Conservation (phyloP, 345 rosid species). For the Gynandropsis gynandra region DNA sequence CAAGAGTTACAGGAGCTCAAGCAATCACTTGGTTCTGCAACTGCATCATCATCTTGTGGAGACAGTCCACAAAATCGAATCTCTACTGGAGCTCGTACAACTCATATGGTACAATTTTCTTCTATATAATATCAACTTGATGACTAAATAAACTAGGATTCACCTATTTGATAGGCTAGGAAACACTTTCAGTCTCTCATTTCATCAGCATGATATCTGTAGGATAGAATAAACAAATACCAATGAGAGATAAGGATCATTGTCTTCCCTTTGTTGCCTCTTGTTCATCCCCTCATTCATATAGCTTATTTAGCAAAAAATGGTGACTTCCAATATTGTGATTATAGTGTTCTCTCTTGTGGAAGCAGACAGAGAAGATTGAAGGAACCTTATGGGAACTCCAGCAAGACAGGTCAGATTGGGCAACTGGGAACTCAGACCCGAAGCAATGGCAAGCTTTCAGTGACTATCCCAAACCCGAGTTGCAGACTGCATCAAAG, state of each 20-base stretch:
- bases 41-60: slow-evolving; percentile 49
- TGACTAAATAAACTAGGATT: no score
- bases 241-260: no score
- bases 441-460: slow-evolving; percentile 76
- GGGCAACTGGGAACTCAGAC: slow-evolving; percentile 41
- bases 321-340: slow-evolving; percentile 1
- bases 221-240: no score
- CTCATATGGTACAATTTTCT: slow-evolving; percentile 36
- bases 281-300: neutral
- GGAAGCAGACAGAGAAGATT: slow-evolving; percentile 36
- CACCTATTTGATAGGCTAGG: no score
- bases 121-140: neutral
- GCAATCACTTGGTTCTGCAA: slow-evolving; percentile 58
- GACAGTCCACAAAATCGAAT: slow-evolving; percentile 36
- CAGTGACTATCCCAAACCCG: slow-evolving; percentile 44
- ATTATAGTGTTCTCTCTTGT: slow-evolving; percentile 18
- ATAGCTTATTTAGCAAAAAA: slow-evolving; percentile 2
- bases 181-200: no score
- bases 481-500: slow-evolving; percentile 35
- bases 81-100: slow-evolving; percentile 37
- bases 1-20: slow-evolving; percentile 95
- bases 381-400: slow-evolving; percentile 33
- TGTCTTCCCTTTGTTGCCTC: slow-evolving; percentile 8
- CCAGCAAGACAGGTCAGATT: slow-evolving; percentile 44
- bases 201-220: no score